Conservation (phyloP, 2,329 filamentous ascomycete species). For the Xylaria sp. region DNA sequence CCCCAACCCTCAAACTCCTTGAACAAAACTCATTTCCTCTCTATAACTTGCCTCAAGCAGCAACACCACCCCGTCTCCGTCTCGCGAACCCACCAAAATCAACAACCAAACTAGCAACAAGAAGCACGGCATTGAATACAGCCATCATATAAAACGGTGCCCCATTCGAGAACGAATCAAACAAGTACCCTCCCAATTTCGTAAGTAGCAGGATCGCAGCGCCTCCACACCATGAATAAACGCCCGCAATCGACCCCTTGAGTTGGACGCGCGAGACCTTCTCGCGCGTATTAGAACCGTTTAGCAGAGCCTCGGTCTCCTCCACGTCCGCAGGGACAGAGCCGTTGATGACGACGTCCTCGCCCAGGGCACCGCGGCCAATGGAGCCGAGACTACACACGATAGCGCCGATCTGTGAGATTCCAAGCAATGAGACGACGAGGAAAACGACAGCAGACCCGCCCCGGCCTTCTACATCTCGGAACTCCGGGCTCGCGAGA, state of each 20-base stretch:
- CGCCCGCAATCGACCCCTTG: conserved; percentile 90
- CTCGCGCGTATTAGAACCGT: neutral
- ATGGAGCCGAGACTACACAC: conserved; percentile 91
- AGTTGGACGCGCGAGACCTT: conserved; percentile 51
- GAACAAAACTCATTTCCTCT: too few species aligned
- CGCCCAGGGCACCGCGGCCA: conserved; percentile 67
- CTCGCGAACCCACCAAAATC: conserved; percentile 35
- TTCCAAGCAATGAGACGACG: conserved; percentile 73
- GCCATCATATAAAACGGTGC: conserved; percentile 96
- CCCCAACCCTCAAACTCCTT: too few species aligned
- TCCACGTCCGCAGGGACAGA: conserved; percentile 7
- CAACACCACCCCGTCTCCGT: neutral
- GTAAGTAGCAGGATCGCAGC: conserved; percentile 86
- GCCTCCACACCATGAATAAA: conserved; percentile 88
- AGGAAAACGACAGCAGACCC: conserved; percentile 66
- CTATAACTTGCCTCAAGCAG: too few species aligned
- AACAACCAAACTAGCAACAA: conserved; percentile 51
- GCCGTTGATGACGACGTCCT: conserved; percentile 34
- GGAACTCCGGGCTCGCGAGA: conserved; percentile 71
- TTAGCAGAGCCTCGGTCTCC: neutral
- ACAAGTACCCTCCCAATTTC: conserved; percentile 81
- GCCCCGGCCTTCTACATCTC: conserved; percentile 56
- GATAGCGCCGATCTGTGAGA: conserved; percentile 93
- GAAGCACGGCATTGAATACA: conserved; percentile 69
- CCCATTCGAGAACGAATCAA: conserved; percentile 67